Evolutionary conservation across 306 rosid genomes (phyloP).

Genomic region (Prunus davidiana): DNA sequence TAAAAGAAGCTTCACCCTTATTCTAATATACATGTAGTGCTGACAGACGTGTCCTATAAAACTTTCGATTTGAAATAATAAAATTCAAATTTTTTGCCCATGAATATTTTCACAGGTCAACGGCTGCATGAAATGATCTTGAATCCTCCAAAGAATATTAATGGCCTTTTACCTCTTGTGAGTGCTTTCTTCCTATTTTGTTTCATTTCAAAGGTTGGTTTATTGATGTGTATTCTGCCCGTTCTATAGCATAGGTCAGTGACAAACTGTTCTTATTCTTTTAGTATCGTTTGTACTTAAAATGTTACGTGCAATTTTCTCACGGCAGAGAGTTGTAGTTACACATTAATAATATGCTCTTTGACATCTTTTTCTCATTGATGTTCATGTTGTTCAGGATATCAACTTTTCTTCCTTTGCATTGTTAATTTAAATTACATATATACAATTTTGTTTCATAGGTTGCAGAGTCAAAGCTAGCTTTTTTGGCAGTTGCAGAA

Average conservation of each 20-base stretch:
- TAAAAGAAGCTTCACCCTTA: slow-evolving; percentile 14
- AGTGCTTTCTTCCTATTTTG: slow-evolving; percentile 33
- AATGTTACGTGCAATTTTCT: background rate
- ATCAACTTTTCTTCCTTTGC: background rate
- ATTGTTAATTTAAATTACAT: background rate
- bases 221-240: background rate
- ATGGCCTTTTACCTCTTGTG: slow-evolving; percentile 57
- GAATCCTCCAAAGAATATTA: slow-evolving; percentile 55
- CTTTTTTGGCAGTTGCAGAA: slow-evolving; percentile 76
- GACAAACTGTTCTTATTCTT: background rate
- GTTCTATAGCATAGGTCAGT: background rate
- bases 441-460: slow-evolving; percentile 19
- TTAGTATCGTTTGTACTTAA: too few species aligned
- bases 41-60: background rate
- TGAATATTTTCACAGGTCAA: slow-evolving; percentile 54
- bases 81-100: background rate
- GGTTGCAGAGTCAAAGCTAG: slow-evolving; percentile 64
- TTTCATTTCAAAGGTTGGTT: background rate
- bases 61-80: slow-evolving; percentile 10
- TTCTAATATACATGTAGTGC: background rate
- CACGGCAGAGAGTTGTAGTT: background rate
- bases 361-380: background rate
- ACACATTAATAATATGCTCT: background rate
- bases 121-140: slow-evolving; percentile 80
- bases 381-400: background rate